These are phyloP conservation scores for Plasmopara muralis DNA, from an alignment of 352 stramenopile species.

Conservation along the genomic window DNA sequence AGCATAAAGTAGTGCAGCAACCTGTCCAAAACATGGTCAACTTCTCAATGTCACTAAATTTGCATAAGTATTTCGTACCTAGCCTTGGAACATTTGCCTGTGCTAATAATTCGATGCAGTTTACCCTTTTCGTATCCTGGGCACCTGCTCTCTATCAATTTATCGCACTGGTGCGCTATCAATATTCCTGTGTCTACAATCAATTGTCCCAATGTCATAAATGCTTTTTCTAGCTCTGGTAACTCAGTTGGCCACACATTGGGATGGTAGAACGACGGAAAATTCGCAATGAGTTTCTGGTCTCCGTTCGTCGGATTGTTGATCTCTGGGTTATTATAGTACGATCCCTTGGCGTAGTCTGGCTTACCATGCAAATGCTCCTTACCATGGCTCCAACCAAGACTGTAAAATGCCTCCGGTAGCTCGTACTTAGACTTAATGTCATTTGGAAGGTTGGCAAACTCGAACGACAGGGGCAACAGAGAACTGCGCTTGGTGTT, in stretches of 20 bases:
- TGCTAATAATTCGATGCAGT: constrained; percentile 84
- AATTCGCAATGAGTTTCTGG: constrained; percentile 64
- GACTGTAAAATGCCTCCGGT: constrained; percentile 88
- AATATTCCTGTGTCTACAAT: constrained; percentile 90
- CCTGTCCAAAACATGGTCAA: constrained; percentile 8
- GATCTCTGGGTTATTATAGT: constrained; percentile 95
- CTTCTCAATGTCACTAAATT: background rate
- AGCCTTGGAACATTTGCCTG: constrained; percentile 88
- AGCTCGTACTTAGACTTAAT: constrained; percentile 84
- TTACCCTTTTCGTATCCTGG: constrained; percentile 74
- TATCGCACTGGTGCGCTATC: constrained; percentile 90
- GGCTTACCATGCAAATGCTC: constrained; percentile 91
- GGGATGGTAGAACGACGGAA: constrained; percentile 89
- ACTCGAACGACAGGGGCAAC: constrained; percentile 82
- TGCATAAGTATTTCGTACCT: constrained; percentile 20
- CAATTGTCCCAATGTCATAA: constrained; percentile 88
- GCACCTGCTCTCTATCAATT: constrained; percentile 72
- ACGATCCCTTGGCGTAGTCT: constrained; percentile 93
- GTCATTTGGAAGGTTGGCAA: constrained; percentile 69
- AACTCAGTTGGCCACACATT: constrained; percentile 92
- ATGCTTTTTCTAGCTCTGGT: constrained; percentile 76
- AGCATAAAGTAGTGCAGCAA: constrained; percentile 96
- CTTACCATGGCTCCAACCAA: constrained; percentile 95
- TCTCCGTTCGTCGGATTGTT: constrained; percentile 80
- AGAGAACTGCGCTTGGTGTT: constrained; percentile 59